phyloP scores from a whole-genome alignment of 768 basidiomycete species.

The Pleurotus platypus region DNA sequence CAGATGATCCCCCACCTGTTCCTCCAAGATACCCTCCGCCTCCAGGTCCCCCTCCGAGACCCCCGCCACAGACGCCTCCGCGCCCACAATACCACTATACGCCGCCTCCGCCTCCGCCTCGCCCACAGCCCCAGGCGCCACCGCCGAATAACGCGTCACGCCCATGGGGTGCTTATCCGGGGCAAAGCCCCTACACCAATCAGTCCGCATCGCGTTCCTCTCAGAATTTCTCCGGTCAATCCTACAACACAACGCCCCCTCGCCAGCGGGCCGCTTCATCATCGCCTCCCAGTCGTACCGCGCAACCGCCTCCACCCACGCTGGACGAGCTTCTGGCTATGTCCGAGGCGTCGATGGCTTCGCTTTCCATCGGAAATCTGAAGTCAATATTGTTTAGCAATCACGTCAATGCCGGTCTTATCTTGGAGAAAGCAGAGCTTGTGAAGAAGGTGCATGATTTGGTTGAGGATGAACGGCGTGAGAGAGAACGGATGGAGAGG shows the following conservation, averaged over 20 bases:
- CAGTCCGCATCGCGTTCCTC: slow-evolving; percentile 18
- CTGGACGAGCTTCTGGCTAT: slow-evolving; percentile 69
- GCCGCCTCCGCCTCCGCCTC: slow-evolving; percentile 15
- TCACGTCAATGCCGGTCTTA: slow-evolving; percentile 70
- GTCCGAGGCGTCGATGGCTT: slow-evolving; percentile 48
- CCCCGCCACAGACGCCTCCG: slow-evolving; percentile 11
- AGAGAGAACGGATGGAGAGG: slow-evolving; percentile 44
- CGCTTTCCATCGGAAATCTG: slow-evolving; percentile 65
- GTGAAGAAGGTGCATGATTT: slow-evolving; percentile 65
- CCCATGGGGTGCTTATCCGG: slow-evolving; percentile 6
- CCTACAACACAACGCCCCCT: slow-evolving; percentile 16
- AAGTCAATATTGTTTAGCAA: slow-evolving; percentile 81
- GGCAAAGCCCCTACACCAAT: slow-evolving; percentile 4
- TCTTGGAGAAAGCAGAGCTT: slow-evolving; percentile 88
- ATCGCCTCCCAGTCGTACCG: slow-evolving; percentile 7
- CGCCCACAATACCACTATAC: slow-evolving; percentile 17
- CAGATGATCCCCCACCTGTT: slow-evolving; percentile 28
- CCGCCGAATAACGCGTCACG: slow-evolving; percentile 12
- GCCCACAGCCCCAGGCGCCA: slow-evolving; percentile 18
- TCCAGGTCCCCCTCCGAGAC: slow-evolving; percentile 17
- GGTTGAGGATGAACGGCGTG: slow-evolving; percentile 59
- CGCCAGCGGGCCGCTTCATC: slow-evolving; percentile 42
- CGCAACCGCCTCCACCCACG: slow-evolving; percentile 47
- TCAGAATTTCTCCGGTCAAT: slow-evolving; percentile 14
- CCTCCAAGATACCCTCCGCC: slow-evolving; percentile 12